Conservation (phyloP, 139 green algal genomes). For the Closterium sp. region DNA sequence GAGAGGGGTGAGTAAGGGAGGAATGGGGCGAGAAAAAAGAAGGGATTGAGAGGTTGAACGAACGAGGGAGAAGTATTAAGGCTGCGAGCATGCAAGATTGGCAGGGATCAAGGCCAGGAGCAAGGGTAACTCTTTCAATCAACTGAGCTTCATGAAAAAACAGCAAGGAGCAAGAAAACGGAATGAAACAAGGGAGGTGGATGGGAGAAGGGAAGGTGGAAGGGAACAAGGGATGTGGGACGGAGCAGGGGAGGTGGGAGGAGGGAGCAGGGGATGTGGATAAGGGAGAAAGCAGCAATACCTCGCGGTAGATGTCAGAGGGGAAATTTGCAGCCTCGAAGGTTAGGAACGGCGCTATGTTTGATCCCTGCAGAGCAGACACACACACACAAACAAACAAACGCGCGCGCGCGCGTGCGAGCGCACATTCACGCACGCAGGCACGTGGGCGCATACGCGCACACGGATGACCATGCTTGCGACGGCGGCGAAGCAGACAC, state of each 20-base stretch:
- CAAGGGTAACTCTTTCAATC: too few species aligned
- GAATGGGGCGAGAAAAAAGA: constrained; percentile 1
- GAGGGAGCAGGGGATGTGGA: not conserved
- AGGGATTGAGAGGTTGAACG: not conserved
- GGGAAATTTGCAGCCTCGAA: not conserved
- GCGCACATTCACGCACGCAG: too few species aligned
- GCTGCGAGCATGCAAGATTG: not conserved
- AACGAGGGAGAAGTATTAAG: constrained; percentile 3
- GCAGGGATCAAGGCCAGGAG: not conserved
- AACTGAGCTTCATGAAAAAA: too few species aligned
- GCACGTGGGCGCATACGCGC: too few species aligned
- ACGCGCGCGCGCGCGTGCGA: too few species aligned
- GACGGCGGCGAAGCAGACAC: too few species aligned
- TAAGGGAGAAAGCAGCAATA: not conserved
- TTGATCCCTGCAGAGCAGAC: not conserved
- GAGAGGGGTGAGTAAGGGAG: not conserved
- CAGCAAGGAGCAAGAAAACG: too few species aligned
- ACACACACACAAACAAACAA: not conserved
- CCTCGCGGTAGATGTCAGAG: not conserved
- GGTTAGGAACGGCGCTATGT: not conserved
- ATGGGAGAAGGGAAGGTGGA: not conserved
- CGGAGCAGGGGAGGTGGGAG: not conserved
- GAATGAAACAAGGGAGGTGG: not conserved
- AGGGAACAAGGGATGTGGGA: not conserved
- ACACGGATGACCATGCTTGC: too few species aligned